Evolutionary conservation across 306 rosid species (phyloP).

Genomic region (Corylus avellana): DNA sequence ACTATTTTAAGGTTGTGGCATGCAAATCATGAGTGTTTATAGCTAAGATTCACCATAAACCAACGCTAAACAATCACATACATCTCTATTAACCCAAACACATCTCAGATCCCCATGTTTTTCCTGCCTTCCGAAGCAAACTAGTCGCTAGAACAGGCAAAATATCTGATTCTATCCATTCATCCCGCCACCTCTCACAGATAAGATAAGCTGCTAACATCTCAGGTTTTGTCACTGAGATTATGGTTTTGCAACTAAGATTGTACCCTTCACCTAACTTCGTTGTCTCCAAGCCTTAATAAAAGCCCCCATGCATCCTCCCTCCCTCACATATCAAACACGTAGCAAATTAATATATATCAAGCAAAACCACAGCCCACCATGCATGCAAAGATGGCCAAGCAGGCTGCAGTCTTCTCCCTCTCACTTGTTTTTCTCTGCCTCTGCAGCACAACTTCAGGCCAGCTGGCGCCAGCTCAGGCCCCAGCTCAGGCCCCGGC

Average conservation of each 20-base stretch:
- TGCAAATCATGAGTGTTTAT: too few species aligned
- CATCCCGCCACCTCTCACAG: constrained; percentile 34
- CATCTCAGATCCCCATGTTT: constrained; percentile 7
- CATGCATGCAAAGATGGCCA: constrained; percentile 24
- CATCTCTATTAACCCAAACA: background rate
- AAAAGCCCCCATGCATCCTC: constrained; percentile 29
- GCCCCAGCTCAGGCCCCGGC: constrained; percentile 30
- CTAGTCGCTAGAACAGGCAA: constrained; percentile 27
- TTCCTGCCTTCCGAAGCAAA: constrained; percentile 49
- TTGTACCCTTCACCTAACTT: constrained; percentile 19
- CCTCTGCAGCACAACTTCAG: constrained; percentile 24
- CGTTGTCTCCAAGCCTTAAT: constrained; percentile 6
- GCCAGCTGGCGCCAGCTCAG: constrained; percentile 35
- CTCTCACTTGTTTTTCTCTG: constrained; percentile 27
- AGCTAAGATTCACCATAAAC: too few species aligned
- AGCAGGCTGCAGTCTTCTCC: constrained; percentile 26
- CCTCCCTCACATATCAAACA: constrained; percentile 21
- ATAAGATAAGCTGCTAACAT: constrained; percentile 19
- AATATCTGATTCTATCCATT: constrained; percentile 18
- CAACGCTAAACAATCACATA: too few species aligned
- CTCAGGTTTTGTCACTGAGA: background rate
- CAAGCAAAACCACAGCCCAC: background rate
- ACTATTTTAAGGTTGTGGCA: too few species aligned
- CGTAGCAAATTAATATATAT: background rate
- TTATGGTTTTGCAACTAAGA: constrained; percentile 6